Evolutionary conservation across 345 rosid genomes (phyloP).

Genomic region (Aegle marmelos): DNA sequence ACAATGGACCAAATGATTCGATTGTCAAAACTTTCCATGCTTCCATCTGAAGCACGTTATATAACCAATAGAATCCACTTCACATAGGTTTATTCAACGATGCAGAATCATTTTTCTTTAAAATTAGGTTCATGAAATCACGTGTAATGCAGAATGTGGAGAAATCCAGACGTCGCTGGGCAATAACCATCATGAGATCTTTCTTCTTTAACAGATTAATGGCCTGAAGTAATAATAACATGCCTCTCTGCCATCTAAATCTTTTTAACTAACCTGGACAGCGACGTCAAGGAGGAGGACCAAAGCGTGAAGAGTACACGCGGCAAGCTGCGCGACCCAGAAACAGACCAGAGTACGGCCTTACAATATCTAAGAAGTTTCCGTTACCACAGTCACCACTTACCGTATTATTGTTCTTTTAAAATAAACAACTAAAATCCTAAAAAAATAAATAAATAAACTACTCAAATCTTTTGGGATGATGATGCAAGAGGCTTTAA

Average conservation of each 20-base stretch:
- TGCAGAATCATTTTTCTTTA: neutral
- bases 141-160: neutral
- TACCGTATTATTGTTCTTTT: too few relatives aligned
- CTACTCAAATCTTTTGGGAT: too few relatives aligned
- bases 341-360: too few relatives aligned
- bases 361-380: neutral
- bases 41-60: neutral
- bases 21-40: neutral
- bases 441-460: too few relatives aligned
- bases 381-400: neutral
- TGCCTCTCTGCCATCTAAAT: neutral
- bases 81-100: neutral
- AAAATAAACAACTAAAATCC: too few relatives aligned
- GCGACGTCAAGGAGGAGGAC: neutral
- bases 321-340: neutral
- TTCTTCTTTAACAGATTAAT: neutral
- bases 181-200: neutral
- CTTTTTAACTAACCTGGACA: constrained; percentile 22
- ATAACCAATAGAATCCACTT: neutral
- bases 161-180: neutral
- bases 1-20: neutral
- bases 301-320: neutral
- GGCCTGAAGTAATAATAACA: neutral
- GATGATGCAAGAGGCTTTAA: too few relatives aligned
- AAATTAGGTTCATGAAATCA: neutral